Base-by-base conservation (phyloP, 2,329 filamentous ascomycete genomes). In the Tricladium varicosporioides region DNA sequence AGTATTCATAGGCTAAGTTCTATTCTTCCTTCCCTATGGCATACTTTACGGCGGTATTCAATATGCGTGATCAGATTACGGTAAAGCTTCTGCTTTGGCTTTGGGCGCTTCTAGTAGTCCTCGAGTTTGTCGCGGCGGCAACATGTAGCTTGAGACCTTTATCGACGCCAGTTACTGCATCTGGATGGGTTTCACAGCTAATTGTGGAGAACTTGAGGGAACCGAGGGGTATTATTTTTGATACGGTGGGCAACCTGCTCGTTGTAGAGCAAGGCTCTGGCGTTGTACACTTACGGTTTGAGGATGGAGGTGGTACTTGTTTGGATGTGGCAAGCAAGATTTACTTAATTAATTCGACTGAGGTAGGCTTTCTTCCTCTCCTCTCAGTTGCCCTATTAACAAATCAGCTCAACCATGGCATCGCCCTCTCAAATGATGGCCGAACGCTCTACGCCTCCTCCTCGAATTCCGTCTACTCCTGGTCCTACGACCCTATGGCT, bases 401-500 rank as follows among this genome's bases (percentile, higher is more conserved):
- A 15, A 14, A n/a, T 2, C 4, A 53, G 78, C 72, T 84, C 15
- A 83, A 81, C 63, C 82, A 85, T 62, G 80, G 80, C 42, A 73
- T 85, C 51, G 77, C 81, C 27, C 65, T 85, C 16, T 81, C 79
- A 0, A 67, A 70, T 2, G 78, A 85, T 67, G 78, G 80, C 53
- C 75, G 72, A 43, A 82, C 76, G 1, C 68, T 85, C 53, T 84
- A 81, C 64, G 80, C 79, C 14, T 89, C 87, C 0, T 80, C 79
- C 1, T 67, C 77, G 5, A 75, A 80, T 48, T 74, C 76, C n/a
- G 84, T 88, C 33, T 86, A 78, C 66, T 74, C 81, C 1, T 91
- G 86, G 83, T 69, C 76, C 27, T 92, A 92, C 68, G 78, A 88
- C 67, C 72, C 81, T n/a, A 67, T 70, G 2, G 71, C 75, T 8